Evolutionary conservation across 139 green algal genomes (phyloP).

Genomic region (Volvox africanus): DNA sequence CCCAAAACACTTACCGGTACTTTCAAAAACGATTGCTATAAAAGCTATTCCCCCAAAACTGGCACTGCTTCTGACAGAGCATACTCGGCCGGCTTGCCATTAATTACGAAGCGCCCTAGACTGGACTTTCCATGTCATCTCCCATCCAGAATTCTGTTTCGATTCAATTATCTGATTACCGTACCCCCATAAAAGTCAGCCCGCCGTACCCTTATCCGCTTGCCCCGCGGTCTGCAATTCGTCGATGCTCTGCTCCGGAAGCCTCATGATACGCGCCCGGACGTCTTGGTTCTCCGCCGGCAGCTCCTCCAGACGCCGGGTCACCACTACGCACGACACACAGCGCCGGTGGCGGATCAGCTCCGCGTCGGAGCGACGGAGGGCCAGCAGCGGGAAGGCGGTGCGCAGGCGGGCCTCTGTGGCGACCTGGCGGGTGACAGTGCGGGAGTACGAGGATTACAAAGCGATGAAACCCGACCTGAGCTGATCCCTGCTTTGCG

Average conservation of each 20-base stretch:
- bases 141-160: too few relatives aligned
- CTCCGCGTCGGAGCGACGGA: constrained; percentile 30
- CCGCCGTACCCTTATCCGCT: not conserved
- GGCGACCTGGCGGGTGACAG: not conserved
- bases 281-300: not conserved
- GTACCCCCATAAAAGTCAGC: not conserved
- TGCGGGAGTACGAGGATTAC: too few relatives aligned
- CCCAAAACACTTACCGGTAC: too few relatives aligned
- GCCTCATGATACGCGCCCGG: constrained; percentile 44
- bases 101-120: too few relatives aligned
- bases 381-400: constrained; percentile 66
- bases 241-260: constrained; percentile 30
- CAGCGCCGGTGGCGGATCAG: constrained; percentile 65
- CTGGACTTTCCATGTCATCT: too few relatives aligned
- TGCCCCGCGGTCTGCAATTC: not conserved
- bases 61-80: too few relatives aligned
- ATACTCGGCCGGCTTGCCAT: too few relatives aligned
- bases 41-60: too few relatives aligned
- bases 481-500: too few relatives aligned
- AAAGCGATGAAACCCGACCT: too few relatives aligned
- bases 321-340: constrained; percentile 60
- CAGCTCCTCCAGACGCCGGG: not conserved
- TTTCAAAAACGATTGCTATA: too few relatives aligned
- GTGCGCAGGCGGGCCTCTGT: constrained; percentile 35
- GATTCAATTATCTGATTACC: not conserved